Conservation (phyloP, 768 basidiomycete species). For the Cubamyces lactineus region DNA sequence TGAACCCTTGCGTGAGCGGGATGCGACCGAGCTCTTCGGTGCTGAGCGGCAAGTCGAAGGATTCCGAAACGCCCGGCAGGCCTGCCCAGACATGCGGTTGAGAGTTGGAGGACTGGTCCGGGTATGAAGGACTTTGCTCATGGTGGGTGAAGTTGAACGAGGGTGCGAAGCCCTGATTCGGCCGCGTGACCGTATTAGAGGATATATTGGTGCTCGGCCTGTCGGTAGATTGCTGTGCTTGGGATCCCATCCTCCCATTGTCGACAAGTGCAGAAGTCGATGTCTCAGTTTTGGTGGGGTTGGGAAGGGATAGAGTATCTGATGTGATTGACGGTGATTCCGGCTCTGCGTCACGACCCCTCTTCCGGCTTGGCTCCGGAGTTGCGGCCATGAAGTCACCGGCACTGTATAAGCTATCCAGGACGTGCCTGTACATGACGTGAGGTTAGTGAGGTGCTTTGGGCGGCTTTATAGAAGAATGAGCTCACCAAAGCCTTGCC, state of each 20-base stretch:
- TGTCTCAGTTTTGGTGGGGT: no score
- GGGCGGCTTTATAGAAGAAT: background rate
- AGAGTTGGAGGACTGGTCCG: background rate
- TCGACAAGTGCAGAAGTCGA: no score
- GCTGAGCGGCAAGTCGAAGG: conserved; percentile 16
- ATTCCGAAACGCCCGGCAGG: background rate
- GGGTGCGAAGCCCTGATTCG: no score
- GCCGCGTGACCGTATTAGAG: no score
- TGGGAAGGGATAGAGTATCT: no score
- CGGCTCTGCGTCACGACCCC: background rate
- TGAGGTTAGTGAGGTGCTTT: no score
- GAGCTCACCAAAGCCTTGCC: conserved; percentile 8
- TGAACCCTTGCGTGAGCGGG: conserved; percentile 41
- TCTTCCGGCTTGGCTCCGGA: background rate
- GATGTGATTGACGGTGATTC: background rate
- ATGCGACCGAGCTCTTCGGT: conserved; percentile 42
- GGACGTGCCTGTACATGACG: background rate
- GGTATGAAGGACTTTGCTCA: no score
- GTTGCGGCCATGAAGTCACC: background rate
- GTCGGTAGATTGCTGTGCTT: no score
- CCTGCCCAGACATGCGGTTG: background rate
- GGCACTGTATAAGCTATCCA: conserved; percentile 2
- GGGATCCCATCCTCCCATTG: no score
- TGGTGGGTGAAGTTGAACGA: no score
- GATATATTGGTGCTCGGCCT: no score